A percentile compares a stretch with the other conserved stretches of the same genome.
Conservation (phyloP, 2,329 filamentous ascomycete genomes). For the Nemania sp. region DNA sequence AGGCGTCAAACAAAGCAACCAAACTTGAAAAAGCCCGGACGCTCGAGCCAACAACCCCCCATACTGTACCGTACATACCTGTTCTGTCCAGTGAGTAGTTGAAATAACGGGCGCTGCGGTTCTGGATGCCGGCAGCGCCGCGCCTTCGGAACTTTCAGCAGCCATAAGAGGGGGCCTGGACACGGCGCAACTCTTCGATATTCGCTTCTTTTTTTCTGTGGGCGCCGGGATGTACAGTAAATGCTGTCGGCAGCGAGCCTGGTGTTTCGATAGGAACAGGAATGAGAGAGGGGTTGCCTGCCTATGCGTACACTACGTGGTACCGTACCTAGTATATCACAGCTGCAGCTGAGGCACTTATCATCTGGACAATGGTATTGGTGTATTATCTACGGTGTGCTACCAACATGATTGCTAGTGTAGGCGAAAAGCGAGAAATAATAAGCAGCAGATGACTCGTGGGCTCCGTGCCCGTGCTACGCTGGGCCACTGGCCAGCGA, state of each 20-base stretch:
- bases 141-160: slow-evolving; percentile 3
- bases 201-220: neutral
- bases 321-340: too few relatives aligned
- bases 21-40: too few relatives aligned
- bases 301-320: too few relatives aligned
- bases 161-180: neutral
- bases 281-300: too few relatives aligned
- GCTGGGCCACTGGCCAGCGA: slow-evolving; percentile 2
- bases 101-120: slow-evolving; percentile 11
- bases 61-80: slow-evolving; percentile 15
- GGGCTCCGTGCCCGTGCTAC: neutral
- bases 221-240: neutral
- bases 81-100: slow-evolving; percentile 25
- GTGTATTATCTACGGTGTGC: neutral
- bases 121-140: slow-evolving; percentile 15
- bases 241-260: too few relatives aligned
- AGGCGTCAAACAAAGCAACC: neutral
- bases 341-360: neutral
- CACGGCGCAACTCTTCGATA: neutral
- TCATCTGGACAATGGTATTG: too few relatives aligned
- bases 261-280: too few relatives aligned
- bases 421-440: neutral
- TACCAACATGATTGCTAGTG: neutral
- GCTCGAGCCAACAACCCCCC: too few relatives aligned
- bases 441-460: slow-evolving; percentile 16